A percentile compares a stretch with the other conserved stretches of the same genome.
These are phyloP conservation scores for Kurtzmaniella natalensis DNA, from an alignment of 1,139 yeast genomes.

Conservation along the genomic window DNA sequence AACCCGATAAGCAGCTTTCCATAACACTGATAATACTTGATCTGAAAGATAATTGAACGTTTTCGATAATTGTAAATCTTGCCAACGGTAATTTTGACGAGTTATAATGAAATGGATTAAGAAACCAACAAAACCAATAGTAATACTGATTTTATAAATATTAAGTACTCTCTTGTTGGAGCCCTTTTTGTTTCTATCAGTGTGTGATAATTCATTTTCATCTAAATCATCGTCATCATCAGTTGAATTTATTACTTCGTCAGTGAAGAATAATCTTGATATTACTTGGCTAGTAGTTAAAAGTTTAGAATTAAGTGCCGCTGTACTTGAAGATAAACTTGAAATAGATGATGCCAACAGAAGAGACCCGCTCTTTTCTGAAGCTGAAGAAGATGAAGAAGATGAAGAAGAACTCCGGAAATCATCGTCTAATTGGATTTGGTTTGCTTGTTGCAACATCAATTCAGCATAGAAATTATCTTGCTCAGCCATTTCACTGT, in stretches of 20 bases:
- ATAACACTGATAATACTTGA: neutral
- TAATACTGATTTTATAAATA: conserved; percentile 32
- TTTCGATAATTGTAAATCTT: conserved; percentile 2
- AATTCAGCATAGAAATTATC: conserved; percentile 17
- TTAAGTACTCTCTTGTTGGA: conserved; percentile 6
- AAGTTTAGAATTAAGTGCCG: conserved; percentile 27
- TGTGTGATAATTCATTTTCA: too few species aligned
- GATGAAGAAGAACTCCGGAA: too few species aligned
- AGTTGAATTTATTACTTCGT: conserved; percentile 7
- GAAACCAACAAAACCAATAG: conserved; percentile 41
- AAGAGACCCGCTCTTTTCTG: conserved; percentile 14
- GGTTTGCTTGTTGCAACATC: conserved; percentile 12
- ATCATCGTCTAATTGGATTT: too few species aligned
- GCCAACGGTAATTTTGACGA: conserved; percentile 15
- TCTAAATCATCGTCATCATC: conserved; percentile 2
- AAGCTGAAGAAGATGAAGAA: conserved; percentile 10
- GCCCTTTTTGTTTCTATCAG: too few species aligned
- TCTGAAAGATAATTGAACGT: neutral
- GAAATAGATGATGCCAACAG: conserved; percentile 38
- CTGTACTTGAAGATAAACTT: conserved; percentile 27
- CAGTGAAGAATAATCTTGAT: conserved; percentile 26
- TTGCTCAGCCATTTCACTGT: conserved; percentile 27
- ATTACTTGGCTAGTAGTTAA: conserved; percentile 28
- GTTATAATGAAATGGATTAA: conserved; percentile 31
- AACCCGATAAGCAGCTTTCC: neutral